Evolutionary conservation across 805 yeast species (phyloP), one percentile per base, ranked within the genome.

Genomic region (Candida hungchunana): DNA sequence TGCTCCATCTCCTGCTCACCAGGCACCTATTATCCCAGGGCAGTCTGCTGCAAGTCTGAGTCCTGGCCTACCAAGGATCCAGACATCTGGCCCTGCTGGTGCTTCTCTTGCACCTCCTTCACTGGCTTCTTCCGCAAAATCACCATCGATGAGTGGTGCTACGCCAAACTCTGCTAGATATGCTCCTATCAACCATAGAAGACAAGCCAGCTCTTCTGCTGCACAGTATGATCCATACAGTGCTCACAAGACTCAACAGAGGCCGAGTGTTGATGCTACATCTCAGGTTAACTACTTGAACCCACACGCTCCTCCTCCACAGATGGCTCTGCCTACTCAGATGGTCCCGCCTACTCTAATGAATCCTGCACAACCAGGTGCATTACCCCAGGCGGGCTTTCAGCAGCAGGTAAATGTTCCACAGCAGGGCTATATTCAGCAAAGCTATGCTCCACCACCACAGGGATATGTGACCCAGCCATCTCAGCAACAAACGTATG

Each of bases 171-270:
- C 60, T 9, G 50, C 66, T 0, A 64, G 53, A 36, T 65, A 66
- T 50, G 70, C 71, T 3, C 70, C 71, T 26, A 60, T 53, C 37
- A 53, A 47, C 23, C 59, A 54, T 23, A 50, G 39, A 34, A 47
- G 58, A 48, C 56, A 53, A 26, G 40, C 55, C 13, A 51, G 56
- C 26, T 31, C 50, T 2, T 47, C 56, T 28, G 59, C 59, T 10
- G 47, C 51, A 20, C 50, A 50, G 24, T 54, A 54, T 32, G 59
- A 53, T 37, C 58, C 59, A 16, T 28, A 44, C 26, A 50, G 55
- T 32, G 31, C 51, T 16, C 36, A 48, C 6, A 45, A 47, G 29
- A 22, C 35, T 8, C 45, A 44, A 21, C 31, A 32, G 32, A 27
- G 22, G 30, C 29, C 31, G 25, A 10, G 29, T 16, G 40, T 34